Evolutionary conservation across 192 early-diverging fungal species (phyloP).

Genomic region (Pecoramyces ruminantium): DNA sequence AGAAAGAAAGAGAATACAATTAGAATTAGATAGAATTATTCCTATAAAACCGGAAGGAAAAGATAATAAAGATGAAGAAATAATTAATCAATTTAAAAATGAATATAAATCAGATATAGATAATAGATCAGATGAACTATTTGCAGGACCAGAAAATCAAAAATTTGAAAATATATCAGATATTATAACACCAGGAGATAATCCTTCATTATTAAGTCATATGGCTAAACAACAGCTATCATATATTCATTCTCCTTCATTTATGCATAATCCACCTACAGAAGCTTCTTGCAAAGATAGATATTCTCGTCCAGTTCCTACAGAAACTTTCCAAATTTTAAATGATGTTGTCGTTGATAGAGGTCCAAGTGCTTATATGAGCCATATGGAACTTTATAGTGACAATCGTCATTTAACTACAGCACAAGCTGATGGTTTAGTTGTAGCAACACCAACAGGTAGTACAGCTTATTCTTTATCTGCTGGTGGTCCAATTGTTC

Average conservation of each 20-base stretch:
- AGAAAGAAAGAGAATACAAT: slow-evolving; percentile 1
- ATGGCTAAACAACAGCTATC: neutral
- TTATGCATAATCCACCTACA: neutral
- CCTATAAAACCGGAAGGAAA: neutral
- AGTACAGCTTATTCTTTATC: slow-evolving; percentile 73
- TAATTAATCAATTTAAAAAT: neutral
- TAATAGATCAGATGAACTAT: slow-evolving; percentile 16
- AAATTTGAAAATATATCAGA: neutral
- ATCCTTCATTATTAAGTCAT: neutral
- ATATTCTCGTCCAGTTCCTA: slow-evolving; percentile 28
- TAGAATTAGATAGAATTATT: neutral
- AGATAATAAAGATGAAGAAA: neutral
- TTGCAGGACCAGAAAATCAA: slow-evolving; percentile 7
- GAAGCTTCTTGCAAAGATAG: neutral
- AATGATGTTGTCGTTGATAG: slow-evolving; percentile 96
- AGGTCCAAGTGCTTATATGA: slow-evolving; percentile 78
- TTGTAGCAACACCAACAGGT: slow-evolving; percentile 86
- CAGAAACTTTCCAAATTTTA: slow-evolving; percentile 71
- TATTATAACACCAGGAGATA: neutral
- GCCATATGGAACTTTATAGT: slow-evolving; percentile 64
- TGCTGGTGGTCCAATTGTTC: slow-evolving; percentile 88
- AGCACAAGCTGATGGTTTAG: slow-evolving; percentile 89
- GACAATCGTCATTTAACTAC: slow-evolving; percentile 81
- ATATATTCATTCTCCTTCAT: neutral
- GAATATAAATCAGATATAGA: neutral